Base-by-base conservation (phyloP, 768 basidiomycete species). In the Collybia sordida region DNA sequence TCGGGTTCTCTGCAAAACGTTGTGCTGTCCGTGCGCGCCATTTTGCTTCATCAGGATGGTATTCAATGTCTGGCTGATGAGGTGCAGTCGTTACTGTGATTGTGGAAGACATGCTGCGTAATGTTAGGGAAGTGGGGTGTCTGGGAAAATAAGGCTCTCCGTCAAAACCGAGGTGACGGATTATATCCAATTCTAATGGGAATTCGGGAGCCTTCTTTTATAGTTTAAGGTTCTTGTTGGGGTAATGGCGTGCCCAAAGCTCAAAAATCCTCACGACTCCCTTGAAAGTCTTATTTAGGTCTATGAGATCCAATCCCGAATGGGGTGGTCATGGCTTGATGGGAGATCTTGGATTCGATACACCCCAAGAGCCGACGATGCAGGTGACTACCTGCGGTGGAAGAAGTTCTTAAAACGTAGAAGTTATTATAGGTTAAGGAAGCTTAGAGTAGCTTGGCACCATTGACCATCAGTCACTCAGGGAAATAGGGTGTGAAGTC, bases 41-140 rank as follows among this genome's bases (percentile, higher is more conserved):
- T 42, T 74, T 73, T 9, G 61, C 63, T 47, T 67, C 62, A 44
- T 74, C 66, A 2, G 75, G 75, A 44, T 75, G 72, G 50, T 77
- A 77, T 21, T 63, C 59, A 47, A 77, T 74, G 47, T 75, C 72
- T 9, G 74, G 74, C 51, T 70, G 68, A 47, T 58, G 52, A 9
- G 60, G 56, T 1, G 23, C 42, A 19, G 42, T 36, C 2, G 17
- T 40, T 27, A 47, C 31, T 17, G 27, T 24, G 24, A 45, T 50
- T 14, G 49, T 21, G 21, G 47, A 36, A 23, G 39, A 23, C 52
- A 53, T 53, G 42, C 19, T 39, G 2, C 15, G n/a, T 18, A 24
- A 43, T 18, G 42, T 17, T 24, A 6, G 15, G 23, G 34, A 17
- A 31, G 31, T 43, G 37, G 23, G 24, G 37, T 3, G 15, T 23